Conservation (phyloP, 495 filamentous ascomycete species). For the Clavariopsis aquatica region DNA sequence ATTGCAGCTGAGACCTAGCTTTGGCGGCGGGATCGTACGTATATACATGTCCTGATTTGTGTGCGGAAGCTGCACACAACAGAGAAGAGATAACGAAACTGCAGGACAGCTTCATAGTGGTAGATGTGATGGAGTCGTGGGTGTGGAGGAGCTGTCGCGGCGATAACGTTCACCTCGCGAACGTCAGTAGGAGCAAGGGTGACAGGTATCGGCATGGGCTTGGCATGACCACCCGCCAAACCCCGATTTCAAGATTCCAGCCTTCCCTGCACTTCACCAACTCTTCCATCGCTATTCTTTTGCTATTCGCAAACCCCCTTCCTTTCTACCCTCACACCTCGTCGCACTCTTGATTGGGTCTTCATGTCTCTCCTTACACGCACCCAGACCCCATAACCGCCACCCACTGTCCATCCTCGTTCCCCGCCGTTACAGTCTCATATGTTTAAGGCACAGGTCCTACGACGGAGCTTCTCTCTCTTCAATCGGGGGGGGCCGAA, state of each 20-base stretch:
- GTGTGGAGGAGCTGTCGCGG: neutral
- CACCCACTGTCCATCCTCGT: neutral
- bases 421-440: constrained; percentile 9
- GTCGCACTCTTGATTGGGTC: neutral
- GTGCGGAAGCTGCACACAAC: constrained; percentile 22
- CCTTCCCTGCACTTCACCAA: neutral
- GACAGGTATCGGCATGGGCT: constrained; percentile 4
- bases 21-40: constrained; percentile 35
- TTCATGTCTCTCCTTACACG: constrained; percentile 7
- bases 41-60: constrained; percentile 36
- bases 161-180: constrained; percentile 9
- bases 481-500: constrained; percentile 11
- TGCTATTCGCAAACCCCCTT: neutral
- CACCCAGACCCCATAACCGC: neutral
- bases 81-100: constrained; percentile 27
- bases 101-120: constrained; percentile 39
- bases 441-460: constrained; percentile 35
- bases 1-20: constrained; percentile 4
- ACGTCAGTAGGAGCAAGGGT: neutral
- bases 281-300: neutral
- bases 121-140: constrained; percentile 8
- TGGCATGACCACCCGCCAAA: neutral
- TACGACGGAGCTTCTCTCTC: constrained; percentile 33
- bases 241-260: neutral
- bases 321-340: neutral